phyloP scores from a whole-genome alignment of 352 stramenopile genomes.

The Phytopythium delawarense region DNA sequence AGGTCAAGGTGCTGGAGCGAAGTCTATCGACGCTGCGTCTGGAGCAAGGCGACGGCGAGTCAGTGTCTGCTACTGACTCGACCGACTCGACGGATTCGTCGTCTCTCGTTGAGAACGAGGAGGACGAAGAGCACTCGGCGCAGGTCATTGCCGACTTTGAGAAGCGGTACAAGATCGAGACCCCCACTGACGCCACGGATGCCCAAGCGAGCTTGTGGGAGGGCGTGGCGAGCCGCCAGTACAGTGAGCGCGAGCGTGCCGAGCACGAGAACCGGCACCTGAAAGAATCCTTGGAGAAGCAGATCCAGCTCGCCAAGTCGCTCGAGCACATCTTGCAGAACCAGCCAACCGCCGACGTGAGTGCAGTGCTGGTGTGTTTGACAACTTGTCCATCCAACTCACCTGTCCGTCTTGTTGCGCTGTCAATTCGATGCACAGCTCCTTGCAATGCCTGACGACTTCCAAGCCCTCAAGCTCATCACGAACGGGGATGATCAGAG shows the following conservation, averaged over 20 bases:
- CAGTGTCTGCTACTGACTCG: background rate
- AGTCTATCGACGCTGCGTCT: conserved; percentile 21
- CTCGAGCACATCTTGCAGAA: conserved; percentile 36
- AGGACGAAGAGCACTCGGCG: background rate
- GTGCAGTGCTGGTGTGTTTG: background rate
- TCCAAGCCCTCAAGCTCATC: conserved; percentile 10
- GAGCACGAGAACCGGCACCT: conserved; percentile 41
- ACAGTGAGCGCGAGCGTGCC: conserved; percentile 27
- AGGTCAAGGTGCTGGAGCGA: conserved; percentile 39
- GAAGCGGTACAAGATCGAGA: background rate
- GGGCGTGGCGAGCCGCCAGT: conserved; percentile 31
- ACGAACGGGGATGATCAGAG: conserved; percentile 6
- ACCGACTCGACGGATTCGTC: background rate
- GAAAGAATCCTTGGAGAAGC: conserved; percentile 27
- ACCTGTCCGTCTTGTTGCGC: background rate
- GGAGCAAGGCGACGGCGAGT: background rate
- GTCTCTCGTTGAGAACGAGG: background rate
- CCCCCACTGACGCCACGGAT: background rate
- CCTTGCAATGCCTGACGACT: background rate
- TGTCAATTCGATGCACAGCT: conserved; percentile 4
- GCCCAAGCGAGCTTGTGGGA: conserved; percentile 23
- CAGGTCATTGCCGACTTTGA: conserved; percentile 5
- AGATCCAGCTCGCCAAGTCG: conserved; percentile 34
- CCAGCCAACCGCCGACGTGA: conserved; percentile 16
- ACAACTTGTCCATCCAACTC: background rate